phyloP scores from a whole-genome alignment of 805 yeast genomes.

The Cyberlindnera saturnus region DNA sequence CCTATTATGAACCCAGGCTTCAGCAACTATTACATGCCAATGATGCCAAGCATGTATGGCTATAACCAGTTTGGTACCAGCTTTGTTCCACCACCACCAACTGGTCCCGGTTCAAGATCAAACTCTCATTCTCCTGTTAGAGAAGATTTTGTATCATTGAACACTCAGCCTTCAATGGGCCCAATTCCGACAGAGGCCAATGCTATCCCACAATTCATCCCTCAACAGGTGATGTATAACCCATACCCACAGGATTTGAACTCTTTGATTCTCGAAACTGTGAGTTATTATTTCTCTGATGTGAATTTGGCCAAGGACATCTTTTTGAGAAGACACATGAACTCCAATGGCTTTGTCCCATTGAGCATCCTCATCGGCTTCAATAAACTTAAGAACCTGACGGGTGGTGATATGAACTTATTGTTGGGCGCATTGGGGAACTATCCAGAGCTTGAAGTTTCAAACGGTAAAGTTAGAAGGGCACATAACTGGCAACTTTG shows the following conservation, averaged over 20 bases:
- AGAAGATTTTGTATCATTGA: conserved; percentile 5
- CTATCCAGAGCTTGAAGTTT: conserved; percentile 25
- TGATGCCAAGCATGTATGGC: conserved; percentile 10
- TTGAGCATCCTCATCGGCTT: conserved; percentile 58
- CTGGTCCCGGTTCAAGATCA: conserved; percentile 10
- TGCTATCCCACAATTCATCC: conserved; percentile 8
- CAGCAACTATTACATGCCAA: conserved; percentile 7
- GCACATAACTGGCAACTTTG: conserved; percentile 53
- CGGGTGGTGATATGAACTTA: conserved; percentile 46
- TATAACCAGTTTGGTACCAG: conserved; percentile 1
- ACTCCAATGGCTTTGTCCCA: conserved; percentile 66
- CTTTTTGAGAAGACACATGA: conserved; percentile 77
- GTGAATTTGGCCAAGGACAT: conserved; percentile 84
- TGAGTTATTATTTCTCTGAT: conserved; percentile 84
- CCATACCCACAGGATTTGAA: conserved; percentile 16
- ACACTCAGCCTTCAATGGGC: conserved; percentile 1
- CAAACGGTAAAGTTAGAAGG: conserved; percentile 48
- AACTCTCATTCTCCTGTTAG: conserved; percentile 17
- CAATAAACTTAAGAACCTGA: conserved; percentile 63
- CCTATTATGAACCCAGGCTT: conserved; percentile 10
- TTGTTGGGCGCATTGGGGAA: conserved; percentile 12
- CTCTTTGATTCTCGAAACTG: conserved; percentile 43
- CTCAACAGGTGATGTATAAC: conserved; percentile 7
- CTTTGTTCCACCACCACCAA: conserved; percentile 1
- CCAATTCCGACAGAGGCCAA: not conserved